Conservation (phyloP, 768 basidiomycete genomes). For the Russula sp. region DNA sequence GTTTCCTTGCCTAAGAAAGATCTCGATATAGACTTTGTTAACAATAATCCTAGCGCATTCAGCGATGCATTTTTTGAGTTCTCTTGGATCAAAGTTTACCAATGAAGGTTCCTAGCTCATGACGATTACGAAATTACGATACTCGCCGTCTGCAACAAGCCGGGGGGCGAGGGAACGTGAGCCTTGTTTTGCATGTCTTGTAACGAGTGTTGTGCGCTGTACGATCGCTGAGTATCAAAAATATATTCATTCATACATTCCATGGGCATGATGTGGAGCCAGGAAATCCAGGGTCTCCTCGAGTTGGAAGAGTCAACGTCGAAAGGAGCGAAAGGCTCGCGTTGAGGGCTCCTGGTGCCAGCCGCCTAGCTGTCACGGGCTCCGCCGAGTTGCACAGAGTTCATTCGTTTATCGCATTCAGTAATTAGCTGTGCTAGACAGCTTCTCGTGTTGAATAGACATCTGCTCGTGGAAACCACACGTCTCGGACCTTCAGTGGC, state of each 20-base stretch:
- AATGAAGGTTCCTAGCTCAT: conserved; percentile 1
- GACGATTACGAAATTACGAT: neutral
- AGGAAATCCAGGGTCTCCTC: neutral
- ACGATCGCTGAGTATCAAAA: conserved; percentile 7
- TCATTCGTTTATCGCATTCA: conserved; percentile 2
- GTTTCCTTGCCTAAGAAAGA: neutral
- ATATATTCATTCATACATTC: neutral
- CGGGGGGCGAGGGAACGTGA: neutral
- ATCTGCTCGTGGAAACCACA: neutral
- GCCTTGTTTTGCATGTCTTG: neutral
- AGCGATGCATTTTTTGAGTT: conserved; percentile 19
- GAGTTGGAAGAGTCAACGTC: neutral
- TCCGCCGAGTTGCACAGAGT: neutral
- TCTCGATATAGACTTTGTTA: conserved; percentile 8
- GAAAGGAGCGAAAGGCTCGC: neutral
- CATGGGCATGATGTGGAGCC: neutral
- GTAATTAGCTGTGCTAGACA: neutral
- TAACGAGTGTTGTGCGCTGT: neutral
- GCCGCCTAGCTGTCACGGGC: neutral
- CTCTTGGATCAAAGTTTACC: conserved; percentile 20
- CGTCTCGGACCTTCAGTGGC: neutral
- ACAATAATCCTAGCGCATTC: conserved; percentile 17
- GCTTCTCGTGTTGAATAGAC: neutral
- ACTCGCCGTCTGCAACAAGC: neutral
- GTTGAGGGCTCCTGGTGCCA: neutral